A percentile compares a stretch with the other conserved stretches of the same genome.
These are phyloP conservation scores for Lentinus tigrinus DNA, from an alignment of 768 basidiomycete genomes.

Conservation along the genomic window DNA sequence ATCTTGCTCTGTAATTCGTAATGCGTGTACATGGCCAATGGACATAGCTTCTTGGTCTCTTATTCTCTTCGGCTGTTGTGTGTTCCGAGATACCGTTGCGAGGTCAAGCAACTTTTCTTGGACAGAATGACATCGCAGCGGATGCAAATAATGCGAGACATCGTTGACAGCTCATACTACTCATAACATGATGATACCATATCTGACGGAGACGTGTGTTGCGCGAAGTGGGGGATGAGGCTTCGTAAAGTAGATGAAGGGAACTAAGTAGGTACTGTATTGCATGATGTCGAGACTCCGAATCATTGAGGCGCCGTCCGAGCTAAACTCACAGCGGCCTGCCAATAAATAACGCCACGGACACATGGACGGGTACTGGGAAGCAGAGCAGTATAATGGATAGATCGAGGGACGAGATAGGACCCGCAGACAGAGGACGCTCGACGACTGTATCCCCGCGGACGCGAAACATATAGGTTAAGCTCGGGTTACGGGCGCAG, in stretches of 20 bases:
- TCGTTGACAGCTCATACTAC: neutral
- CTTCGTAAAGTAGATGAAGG: neutral
- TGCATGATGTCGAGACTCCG: neutral
- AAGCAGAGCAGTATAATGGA: neutral
- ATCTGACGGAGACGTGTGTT: neutral
- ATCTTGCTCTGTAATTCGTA: neutral
- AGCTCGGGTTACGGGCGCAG: neutral
- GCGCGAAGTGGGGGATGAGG: neutral
- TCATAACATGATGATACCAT: constrained; percentile 17
- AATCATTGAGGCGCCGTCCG: neutral
- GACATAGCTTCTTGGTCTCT: no score
- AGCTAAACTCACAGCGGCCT: neutral
- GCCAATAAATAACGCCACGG: constrained; percentile 12
- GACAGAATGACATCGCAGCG: neutral
- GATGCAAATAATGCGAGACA: constrained; percentile 1
- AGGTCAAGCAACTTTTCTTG: no score
- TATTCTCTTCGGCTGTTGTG: no score
- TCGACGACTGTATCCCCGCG: neutral
- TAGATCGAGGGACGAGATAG: neutral
- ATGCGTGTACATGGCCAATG: no score
- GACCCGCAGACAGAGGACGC: neutral
- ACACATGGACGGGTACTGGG: neutral
- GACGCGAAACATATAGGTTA: neutral
- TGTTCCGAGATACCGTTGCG: no score
- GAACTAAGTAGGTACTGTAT: neutral